Conservation (phyloP, 2,329 filamentous ascomycete genomes). For the Trichoderma sp. region DNA sequence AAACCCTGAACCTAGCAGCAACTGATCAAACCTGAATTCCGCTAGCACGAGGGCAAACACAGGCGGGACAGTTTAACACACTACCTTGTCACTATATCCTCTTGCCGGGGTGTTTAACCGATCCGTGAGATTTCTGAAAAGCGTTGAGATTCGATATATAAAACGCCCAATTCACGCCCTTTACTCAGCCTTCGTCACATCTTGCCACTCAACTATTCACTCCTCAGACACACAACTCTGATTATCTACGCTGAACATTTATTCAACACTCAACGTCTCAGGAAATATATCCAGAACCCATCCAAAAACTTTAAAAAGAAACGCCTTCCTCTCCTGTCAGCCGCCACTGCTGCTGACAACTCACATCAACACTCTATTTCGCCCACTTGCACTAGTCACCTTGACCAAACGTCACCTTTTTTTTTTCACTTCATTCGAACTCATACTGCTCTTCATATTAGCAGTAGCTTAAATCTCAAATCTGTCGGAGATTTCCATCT, state of each 20-base stretch:
- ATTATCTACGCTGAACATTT: neutral
- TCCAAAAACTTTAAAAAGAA: conserved; percentile 11
- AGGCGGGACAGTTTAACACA: neutral
- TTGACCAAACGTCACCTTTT: neutral
- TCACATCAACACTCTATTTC: conserved; percentile 1
- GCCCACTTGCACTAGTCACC: conserved; percentile 3
- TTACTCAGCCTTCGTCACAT: neutral
- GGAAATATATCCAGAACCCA: neutral
- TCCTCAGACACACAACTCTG: neutral
- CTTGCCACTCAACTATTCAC: conserved; percentile 4
- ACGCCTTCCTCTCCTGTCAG: conserved; percentile 18
- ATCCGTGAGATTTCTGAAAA: neutral
- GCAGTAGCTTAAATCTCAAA: neutral
- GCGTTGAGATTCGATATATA: conserved; percentile 19
- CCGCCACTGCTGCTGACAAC: conserved; percentile 19
- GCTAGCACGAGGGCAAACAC: conserved; percentile 20
- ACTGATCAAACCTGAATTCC: neutral
- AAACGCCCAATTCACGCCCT: conserved; percentile 10
- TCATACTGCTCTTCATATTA: conserved; percentile 1
- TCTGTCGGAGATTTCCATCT: neutral
- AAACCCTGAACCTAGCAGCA: neutral
- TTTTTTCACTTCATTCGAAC: neutral
- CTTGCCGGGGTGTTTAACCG: neutral
- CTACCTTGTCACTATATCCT: neutral
- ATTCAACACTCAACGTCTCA: neutral